phyloP scores from a whole-genome alignment of 768 basidiomycete genomes.

The Russula virescens region DNA sequence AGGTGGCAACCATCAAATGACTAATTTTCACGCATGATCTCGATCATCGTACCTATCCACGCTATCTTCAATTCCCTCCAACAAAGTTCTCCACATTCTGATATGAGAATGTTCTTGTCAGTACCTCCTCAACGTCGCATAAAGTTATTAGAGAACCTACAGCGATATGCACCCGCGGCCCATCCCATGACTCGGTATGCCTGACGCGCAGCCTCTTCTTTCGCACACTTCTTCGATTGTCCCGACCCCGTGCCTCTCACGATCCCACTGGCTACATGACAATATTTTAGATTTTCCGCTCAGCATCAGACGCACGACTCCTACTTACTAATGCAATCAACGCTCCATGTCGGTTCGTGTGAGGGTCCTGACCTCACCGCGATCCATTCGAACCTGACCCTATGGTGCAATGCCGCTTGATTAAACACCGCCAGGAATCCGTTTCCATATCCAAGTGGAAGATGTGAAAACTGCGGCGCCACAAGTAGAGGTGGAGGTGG shows the following conservation, averaged over 20 bases:
- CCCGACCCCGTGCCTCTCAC: slow-evolving; percentile 59
- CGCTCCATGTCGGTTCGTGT: slow-evolving; percentile 63
- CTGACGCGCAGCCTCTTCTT: slow-evolving; percentile 68
- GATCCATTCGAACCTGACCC: slow-evolving; percentile 55
- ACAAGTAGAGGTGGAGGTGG: slow-evolving; percentile 42
- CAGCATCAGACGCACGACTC: not conserved
- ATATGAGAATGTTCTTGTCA: not conserved
- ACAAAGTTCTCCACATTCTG: not conserved
- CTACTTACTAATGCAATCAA: slow-evolving; percentile 65
- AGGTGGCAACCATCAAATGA: no score
- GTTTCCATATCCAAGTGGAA: no score
- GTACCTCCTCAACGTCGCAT: not conserved
- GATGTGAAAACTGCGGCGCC: no score
- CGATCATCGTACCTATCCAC: no score
- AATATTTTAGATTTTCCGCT: not conserved
- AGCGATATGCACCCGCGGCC: slow-evolving; percentile 37
- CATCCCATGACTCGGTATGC: slow-evolving; percentile 75
- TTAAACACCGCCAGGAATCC: slow-evolving; percentile 71
- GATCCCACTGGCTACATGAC: slow-evolving; percentile 56
- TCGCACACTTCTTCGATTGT: slow-evolving; percentile 67
- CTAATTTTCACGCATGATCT: no score
- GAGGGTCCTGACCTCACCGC: slow-evolving; percentile 60
- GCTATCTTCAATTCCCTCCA: no score
- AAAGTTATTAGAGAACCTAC: not conserved
- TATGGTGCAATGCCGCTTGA: slow-evolving; percentile 60